phyloP scores from a whole-genome alignment of 805 yeast genomes.

The Starmerella cellae region DNA sequence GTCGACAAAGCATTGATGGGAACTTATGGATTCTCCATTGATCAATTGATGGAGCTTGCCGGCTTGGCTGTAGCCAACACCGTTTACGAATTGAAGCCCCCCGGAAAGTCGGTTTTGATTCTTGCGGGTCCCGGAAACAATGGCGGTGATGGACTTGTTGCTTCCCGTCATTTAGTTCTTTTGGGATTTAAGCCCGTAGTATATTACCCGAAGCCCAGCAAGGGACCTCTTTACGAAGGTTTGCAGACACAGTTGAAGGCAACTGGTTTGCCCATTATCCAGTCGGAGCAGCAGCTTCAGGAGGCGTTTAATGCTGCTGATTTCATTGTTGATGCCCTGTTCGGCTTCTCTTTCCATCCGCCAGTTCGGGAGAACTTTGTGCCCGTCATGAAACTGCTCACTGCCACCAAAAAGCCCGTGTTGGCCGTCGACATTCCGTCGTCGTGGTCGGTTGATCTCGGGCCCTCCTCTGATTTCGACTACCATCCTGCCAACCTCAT shows the following conservation, averaged over 20 bases:
- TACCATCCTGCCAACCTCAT: conserved; percentile 58
- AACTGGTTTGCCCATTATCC: conserved; percentile 46
- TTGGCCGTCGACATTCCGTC: conserved; percentile 85
- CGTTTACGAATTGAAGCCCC: conserved; percentile 55
- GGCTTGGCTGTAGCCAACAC: conserved; percentile 91
- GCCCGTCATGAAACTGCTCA: conserved; percentile 34
- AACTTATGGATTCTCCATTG: conserved; percentile 63
- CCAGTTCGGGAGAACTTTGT: conserved; percentile 74
- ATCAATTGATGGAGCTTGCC: conserved; percentile 90
- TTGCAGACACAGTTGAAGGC: conserved; percentile 54
- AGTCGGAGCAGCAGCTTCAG: conserved; percentile 26
- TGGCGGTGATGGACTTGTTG: conserved; percentile 90
- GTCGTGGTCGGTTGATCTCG: conserved; percentile 92
- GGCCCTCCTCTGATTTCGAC: conserved; percentile 39
- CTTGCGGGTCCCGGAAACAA: conserved; percentile 94
- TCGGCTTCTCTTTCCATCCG: conserved; percentile 88
- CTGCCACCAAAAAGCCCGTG: conserved; percentile 37
- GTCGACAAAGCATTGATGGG: conserved; percentile 84
- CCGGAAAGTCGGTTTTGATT: conserved; percentile 44
- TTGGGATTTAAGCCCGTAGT: conserved; percentile 68
- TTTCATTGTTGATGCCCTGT: conserved; percentile 63
- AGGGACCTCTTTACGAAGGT: conserved; percentile 44
- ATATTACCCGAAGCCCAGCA: conserved; percentile 62
- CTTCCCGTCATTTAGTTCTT: conserved; percentile 75
- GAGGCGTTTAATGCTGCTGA: conserved; percentile 31